Evolutionary conservation across 2,329 filamentous ascomycete species (phyloP).

Genomic region (Diaporthe australafricana): DNA sequence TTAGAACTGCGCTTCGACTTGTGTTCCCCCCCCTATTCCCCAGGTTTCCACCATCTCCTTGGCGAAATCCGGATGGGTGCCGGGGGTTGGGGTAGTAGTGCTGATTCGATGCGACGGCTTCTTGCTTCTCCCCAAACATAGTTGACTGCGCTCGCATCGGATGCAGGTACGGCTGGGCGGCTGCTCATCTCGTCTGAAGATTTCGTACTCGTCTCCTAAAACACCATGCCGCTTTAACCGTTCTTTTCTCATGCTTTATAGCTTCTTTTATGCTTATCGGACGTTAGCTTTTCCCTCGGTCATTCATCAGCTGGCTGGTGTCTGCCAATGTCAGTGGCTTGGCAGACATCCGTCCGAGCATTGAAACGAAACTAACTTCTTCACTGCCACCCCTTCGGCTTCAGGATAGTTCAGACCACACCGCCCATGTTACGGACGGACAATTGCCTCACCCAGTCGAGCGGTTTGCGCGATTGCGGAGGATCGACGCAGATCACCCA

Average conservation of each 20-base stretch:
- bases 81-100: constrained; percentile 1
- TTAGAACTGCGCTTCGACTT: constrained; percentile 7
- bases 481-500: constrained; percentile 7
- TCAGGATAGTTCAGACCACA: constrained; percentile 31
- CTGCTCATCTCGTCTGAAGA: constrained; percentile 24
- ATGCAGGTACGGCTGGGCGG: constrained; percentile 23
- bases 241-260: background rate
- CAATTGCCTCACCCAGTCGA: constrained; percentile 13
- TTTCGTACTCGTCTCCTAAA: constrained; percentile 14
- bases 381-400: constrained; percentile 24
- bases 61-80: constrained; percentile 2
- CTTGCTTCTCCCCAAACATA: background rate
- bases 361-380: constrained; percentile 28
- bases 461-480: constrained; percentile 4
- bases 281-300: constrained; percentile 19
- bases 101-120: background rate
- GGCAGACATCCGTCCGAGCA: constrained; percentile 24
- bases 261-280: constrained; percentile 12
- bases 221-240: constrained; percentile 17
- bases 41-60: constrained; percentile 8
- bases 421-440: constrained; percentile 20
- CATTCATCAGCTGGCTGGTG: constrained; percentile 25
- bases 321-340: constrained; percentile 29
- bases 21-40: background rate
- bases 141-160: constrained; percentile 11